Conservation (phyloP, 805 yeast genomes). For the Lachancea thermotolerans region DNA sequence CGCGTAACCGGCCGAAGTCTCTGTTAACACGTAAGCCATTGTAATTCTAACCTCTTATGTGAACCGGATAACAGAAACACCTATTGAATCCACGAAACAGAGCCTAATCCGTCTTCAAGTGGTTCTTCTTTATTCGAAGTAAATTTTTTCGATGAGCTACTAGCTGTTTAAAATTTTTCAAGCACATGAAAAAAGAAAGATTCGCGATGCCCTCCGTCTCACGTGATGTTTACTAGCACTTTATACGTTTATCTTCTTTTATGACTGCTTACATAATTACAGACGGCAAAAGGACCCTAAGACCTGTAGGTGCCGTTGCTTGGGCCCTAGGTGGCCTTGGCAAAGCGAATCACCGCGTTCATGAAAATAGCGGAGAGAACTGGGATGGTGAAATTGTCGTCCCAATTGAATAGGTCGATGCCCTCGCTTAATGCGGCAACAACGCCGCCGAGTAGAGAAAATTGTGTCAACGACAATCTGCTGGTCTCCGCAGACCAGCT, state of each 20-base stretch:
- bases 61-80: conserved; percentile 1
- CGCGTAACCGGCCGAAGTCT: conserved; percentile 99
- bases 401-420: conserved; percentile 66
- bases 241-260: not conserved
- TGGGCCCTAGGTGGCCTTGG: not conserved
- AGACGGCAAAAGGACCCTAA: too few relatives aligned
- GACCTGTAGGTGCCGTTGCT: too few relatives aligned
- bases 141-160: conserved; percentile 6
- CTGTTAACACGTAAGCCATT: conserved; percentile 89
- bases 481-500: conserved; percentile 63
- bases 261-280: not conserved
- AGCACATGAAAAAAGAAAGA: not conserved
- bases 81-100: not conserved
- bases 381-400: conserved; percentile 94
- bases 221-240: not conserved
- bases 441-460: conserved; percentile 63
- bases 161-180: conserved; percentile 5
- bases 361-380: conserved; percentile 69
- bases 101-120: conserved; percentile 1
- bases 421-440: conserved; percentile 86
- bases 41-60: not conserved
- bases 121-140: not conserved
- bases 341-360: conserved; percentile 38
- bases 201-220: not conserved
- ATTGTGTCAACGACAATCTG: conserved; percentile 42